phyloP scores from a whole-genome alignment of 2,329 filamentous ascomycete genomes.

The Tothia fuscella region DNA sequence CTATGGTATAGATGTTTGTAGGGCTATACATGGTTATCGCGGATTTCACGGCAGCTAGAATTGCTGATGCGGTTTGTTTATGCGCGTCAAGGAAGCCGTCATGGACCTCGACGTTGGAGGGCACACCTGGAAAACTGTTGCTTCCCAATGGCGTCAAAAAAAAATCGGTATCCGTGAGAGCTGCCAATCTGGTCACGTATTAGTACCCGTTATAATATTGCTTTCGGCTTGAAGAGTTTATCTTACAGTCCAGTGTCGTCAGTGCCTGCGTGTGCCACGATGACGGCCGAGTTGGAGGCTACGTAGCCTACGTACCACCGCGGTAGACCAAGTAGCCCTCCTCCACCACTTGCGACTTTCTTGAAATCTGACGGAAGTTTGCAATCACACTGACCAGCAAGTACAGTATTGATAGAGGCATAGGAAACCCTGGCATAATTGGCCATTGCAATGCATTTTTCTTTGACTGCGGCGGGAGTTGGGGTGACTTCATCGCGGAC shows the following conservation, averaged over 20 bases:
- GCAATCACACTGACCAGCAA: too few species aligned
- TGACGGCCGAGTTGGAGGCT: not conserved
- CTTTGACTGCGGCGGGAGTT: too few species aligned
- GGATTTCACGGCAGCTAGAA: not conserved
- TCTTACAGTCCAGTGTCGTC: not conserved
- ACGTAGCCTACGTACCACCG: not conserved
- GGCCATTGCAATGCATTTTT: too few species aligned
- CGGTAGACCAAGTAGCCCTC: too few species aligned
- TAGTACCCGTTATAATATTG: not conserved
- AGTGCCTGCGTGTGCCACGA: not conserved
- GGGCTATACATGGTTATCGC: too few species aligned
- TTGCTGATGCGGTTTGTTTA: not conserved
- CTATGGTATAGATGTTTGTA: not conserved
- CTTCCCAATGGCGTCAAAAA: not conserved
- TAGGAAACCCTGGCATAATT: too few species aligned
- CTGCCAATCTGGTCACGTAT: not conserved
- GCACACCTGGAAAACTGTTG: not conserved
- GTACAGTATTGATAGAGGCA: too few species aligned
- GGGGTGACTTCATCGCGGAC: too few species aligned
- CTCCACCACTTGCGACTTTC: too few species aligned
- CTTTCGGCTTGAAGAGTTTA: not conserved
- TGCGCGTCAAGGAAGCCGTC: not conserved
- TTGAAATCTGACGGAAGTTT: too few species aligned
- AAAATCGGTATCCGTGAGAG: not conserved
- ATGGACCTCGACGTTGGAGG: not conserved